These are phyloP conservation scores for Sporothrix curviconia DNA, from an alignment of 2,329 filamentous ascomycete genomes.

Conservation along the genomic window DNA sequence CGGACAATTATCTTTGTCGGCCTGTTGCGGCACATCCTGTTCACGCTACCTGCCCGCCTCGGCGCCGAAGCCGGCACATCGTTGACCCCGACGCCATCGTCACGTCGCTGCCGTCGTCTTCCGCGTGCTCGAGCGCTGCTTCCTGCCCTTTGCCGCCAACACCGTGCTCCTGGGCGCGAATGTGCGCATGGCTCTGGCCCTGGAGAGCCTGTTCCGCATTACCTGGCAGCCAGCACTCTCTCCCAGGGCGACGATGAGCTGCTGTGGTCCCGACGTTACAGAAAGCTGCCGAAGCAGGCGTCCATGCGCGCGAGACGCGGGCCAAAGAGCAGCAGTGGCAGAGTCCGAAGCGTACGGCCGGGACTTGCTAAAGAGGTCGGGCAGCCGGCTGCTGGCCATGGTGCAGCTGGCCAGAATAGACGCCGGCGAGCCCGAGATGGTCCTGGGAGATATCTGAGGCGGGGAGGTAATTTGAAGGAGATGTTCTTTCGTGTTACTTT, in stretches of 20 bases:
- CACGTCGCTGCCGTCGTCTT: slow-evolving; percentile 31
- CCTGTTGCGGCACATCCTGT: slow-evolving; percentile 39
- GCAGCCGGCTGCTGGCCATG: slow-evolving; percentile 36
- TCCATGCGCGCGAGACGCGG: slow-evolving; percentile 44
- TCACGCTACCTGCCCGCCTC: slow-evolving; percentile 38
- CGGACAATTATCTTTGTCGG: slow-evolving; percentile 35
- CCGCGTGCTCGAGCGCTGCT: slow-evolving; percentile 49
- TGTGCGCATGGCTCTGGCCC: slow-evolving; percentile 61
- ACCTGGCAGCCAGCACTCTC: slow-evolving; percentile 29
- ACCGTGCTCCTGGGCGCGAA: slow-evolving; percentile 59
- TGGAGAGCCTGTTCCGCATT: slow-evolving; percentile 59
- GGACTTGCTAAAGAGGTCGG: slow-evolving; percentile 39
- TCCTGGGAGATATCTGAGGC: background rate
- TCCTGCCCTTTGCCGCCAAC: slow-evolving; percentile 59
- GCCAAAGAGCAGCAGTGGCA: slow-evolving; percentile 4
- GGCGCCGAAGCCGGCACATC: slow-evolving; percentile 35
- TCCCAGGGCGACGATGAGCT: slow-evolving; percentile 32
- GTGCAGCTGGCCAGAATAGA: slow-evolving; percentile 30
- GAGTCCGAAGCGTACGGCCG: slow-evolving; percentile 35
- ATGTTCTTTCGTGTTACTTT: background rate
- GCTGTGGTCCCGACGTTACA: slow-evolving; percentile 32
- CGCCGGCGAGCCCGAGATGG: slow-evolving; percentile 8
- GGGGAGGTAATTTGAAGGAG: no score
- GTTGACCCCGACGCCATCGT: slow-evolving; percentile 32
- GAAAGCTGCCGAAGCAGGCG: slow-evolving; percentile 38